These are phyloP conservation scores for Quercus phellos DNA, from an alignment of 331 rosid species.

Conservation along the genomic window DNA sequence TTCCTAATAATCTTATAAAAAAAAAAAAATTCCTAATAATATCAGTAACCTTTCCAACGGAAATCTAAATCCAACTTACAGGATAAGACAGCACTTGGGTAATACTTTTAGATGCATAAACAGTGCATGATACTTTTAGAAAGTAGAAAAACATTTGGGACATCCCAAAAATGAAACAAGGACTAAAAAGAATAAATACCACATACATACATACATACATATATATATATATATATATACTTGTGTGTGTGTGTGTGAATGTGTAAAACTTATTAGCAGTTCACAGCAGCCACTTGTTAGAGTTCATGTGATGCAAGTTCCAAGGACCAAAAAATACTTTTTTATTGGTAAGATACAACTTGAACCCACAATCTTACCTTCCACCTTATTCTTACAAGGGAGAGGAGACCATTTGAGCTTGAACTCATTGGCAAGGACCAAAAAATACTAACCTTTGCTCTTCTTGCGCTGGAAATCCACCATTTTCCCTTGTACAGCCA, in stretches of 20 bases:
- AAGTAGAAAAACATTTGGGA: background rate
- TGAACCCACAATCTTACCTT: no score
- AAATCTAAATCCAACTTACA: background rate
- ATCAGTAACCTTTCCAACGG: background rate
- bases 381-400: no score
- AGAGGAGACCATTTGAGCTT: no score
- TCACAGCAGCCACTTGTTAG: background rate
- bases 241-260: background rate
- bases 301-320: background rate
- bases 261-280: background rate
- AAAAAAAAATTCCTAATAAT: background rate
- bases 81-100: background rate
- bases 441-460: slow-evolving; percentile 68
- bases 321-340: background rate
- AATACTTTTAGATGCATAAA: background rate
- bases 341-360: no score
- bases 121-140: background rate
- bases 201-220: no score
- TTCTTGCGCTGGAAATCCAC: slow-evolving; percentile 95
- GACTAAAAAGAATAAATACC: background rate
- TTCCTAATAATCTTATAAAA: no score
- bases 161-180: background rate
- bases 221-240: no score
- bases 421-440: no score
- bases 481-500: slow-evolving; percentile 78